phyloP scores from a whole-genome alignment of 805 yeast genomes.

The Zygotorulaspora chibaensis region DNA sequence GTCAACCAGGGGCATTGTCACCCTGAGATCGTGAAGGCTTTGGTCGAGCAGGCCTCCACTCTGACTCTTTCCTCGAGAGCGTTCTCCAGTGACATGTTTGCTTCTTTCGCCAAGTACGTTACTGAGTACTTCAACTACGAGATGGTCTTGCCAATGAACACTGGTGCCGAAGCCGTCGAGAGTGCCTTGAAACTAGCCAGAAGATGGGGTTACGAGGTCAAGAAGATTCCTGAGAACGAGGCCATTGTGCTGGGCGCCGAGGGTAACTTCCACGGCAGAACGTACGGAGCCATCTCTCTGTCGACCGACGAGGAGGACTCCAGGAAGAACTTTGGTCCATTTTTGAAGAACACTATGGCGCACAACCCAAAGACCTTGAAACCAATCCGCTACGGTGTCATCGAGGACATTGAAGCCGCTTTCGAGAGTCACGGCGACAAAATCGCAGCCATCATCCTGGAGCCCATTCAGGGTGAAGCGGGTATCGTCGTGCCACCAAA shows the following conservation, averaged over 20 bases:
- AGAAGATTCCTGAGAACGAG: constrained; percentile 76
- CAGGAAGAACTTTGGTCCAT: constrained; percentile 84
- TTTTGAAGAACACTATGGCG: constrained; percentile 78
- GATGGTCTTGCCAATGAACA: constrained; percentile 94
- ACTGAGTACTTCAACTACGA: constrained; percentile 90
- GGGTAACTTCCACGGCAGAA: constrained; percentile 94
- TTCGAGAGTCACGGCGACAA: constrained; percentile 78
- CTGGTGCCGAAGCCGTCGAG: constrained; percentile 98
- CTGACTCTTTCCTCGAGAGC: constrained; percentile 90
- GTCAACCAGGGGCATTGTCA: constrained; percentile 98
- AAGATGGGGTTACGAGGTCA: constrained; percentile 92
- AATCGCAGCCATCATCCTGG: constrained; percentile 85
- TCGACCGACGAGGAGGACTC: constrained; percentile 90
- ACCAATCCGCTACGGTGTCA: constrained; percentile 67
- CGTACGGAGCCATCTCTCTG: constrained; percentile 92
- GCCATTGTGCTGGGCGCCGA: constrained; percentile 85
- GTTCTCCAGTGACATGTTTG: constrained; percentile 84
- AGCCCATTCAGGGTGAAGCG: constrained; percentile 98
- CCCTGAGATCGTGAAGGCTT: constrained; percentile 82
- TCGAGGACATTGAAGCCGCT: constrained; percentile 83
- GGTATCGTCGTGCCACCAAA: constrained; percentile 92
- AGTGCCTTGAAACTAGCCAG: constrained; percentile 91
- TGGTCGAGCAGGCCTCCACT: constrained; percentile 78
- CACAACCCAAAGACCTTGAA: constrained; percentile 51
- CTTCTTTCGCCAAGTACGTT: constrained; percentile 77